These are phyloP conservation scores for Mucor saturninus DNA, from an alignment of 371 early-diverging fungal species.

Conservation along the genomic window DNA sequence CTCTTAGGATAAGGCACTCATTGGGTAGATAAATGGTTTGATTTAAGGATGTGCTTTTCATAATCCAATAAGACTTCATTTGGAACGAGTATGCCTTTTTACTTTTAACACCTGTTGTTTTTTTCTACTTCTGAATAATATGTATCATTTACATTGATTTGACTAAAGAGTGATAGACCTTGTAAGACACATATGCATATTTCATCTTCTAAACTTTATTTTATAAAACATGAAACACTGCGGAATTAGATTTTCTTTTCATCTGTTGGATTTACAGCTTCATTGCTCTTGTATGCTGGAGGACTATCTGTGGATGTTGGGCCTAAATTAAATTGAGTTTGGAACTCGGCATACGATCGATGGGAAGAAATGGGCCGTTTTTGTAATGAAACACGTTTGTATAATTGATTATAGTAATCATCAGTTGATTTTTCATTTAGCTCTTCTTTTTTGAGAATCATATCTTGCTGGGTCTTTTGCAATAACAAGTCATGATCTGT, in stretches of 20 bases:
- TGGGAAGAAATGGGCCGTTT: slow-evolving; percentile 8
- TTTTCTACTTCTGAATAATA: no score
- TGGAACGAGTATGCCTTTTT: no score
- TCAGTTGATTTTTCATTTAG: background rate
- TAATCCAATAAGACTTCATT: no score
- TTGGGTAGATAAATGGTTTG: no score
- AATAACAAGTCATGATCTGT: slow-evolving; percentile 4
- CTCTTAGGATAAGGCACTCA: no score
- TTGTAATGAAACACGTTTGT: slow-evolving; percentile 11
- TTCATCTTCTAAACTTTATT: no score
- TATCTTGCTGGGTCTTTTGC: background rate
- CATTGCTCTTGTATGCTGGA: slow-evolving; percentile 8
- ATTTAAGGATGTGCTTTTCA: no score
- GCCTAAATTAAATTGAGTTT: slow-evolving; percentile 11
- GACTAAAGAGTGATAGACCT: no score
- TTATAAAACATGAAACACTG: no score
- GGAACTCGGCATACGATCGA: slow-evolving; percentile 29
- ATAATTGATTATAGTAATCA: slow-evolving; percentile 20
- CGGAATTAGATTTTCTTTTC: background rate
- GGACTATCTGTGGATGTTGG: background rate
- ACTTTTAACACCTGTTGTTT: no score
- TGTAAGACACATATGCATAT: no score
- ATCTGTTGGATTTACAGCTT: slow-evolving; percentile 1
- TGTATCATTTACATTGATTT: no score
- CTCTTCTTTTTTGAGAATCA: background rate